Base-by-base conservation (phyloP, 2,329 filamentous ascomycete genomes). In the Colletotrichum lupini region DNA sequence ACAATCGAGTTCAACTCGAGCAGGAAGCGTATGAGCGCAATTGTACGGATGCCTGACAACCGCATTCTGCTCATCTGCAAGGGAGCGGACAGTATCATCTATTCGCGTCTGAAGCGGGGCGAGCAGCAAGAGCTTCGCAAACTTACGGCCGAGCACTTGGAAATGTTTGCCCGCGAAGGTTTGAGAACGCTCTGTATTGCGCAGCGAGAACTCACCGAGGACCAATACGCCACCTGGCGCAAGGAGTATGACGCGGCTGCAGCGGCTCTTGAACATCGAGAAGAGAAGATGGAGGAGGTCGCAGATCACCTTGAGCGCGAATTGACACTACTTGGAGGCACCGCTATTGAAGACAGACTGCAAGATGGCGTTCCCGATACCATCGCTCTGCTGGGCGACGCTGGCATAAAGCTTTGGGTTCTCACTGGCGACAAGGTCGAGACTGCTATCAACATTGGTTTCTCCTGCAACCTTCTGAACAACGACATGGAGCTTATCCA, bases 391-490 rank as follows among this genome's bases (percentile, higher is more conserved):
- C 91, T 99, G 65, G 96, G 93, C 35, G 91, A 95, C 79, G 97
- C 97, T 67, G 97, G 97, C 81, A 98, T 99, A 83, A 99, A 99
- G 84, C 90, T 99, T 8, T 99, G 97, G 97, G 97, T 99, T 67
- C 86, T 99, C 76, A 99, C 97, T 19, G 97, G 97, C 75, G 97
- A 99, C 87, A 99, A 98, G 84, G 96, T 98, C 37, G 97, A 99
- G 84, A 99, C 97, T 28, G 97, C 97, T 71, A 99, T 99, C 91
- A 99, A 99, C 85, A 99, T 99, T 80, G 97, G 97, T 2, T 99
- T 98, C 84, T 99, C 97, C 12, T 99, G 97, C 86, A 99, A 99
- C 78, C 88, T 99, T 37, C 90, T 99, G 68, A 95, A 96, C 83
- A 99, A 98, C 82, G 94, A 98, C 77, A 98, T 99, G 97, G 97